Conservation (phyloP, 2,329 filamentous ascomycete species). For the Sphaerostilbella broomeana region DNA sequence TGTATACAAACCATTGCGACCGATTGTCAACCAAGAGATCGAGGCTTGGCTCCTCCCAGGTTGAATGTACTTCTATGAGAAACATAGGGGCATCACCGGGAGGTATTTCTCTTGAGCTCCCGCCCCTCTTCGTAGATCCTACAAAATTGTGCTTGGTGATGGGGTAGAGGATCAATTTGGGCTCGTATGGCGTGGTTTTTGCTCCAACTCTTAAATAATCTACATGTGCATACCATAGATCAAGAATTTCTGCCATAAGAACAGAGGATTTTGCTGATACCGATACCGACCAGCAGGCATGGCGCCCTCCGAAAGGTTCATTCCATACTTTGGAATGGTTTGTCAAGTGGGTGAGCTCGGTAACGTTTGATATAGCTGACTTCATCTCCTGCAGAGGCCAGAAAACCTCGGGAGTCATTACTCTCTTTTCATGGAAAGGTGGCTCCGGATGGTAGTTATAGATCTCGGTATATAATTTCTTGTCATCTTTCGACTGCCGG, state of each 20-base stretch:
- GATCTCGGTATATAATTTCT: conserved; percentile 11
- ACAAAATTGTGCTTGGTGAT: conserved; percentile 36
- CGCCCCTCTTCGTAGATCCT: conserved; percentile 32
- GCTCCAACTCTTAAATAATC: conserved; percentile 13
- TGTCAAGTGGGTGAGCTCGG: conserved; percentile 21
- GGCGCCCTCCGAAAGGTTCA: conserved; percentile 20
- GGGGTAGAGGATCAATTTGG: conserved; percentile 32
- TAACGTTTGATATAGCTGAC: conserved; percentile 17
- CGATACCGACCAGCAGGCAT: conserved; percentile 26
- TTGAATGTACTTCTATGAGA: conserved; percentile 24
- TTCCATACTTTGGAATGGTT: conserved; percentile 19
- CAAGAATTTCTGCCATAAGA: conserved; percentile 23
- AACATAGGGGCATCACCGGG: conserved; percentile 27
- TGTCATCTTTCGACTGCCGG: conserved; percentile 4
- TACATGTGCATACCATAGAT: conserved; percentile 20
- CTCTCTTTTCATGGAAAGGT: background rate
- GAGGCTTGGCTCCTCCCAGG: conserved; percentile 21
- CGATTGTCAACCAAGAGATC: conserved; percentile 25
- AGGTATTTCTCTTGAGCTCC: too few relatives aligned
- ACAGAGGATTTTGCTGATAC: conserved; percentile 18
- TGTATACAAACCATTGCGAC: conserved; percentile 13
- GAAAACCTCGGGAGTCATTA: conserved; percentile 19
- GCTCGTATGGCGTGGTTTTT: conserved; percentile 5
- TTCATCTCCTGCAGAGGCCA: conserved; percentile 18
- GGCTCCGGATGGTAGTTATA: conserved; percentile 16